Percentiles rank a stretch among this genome's conserved stretches.
Evolutionary conservation across 257 asterid genomes (phyloP).

Genomic region (Nicotiana sylvestris): DNA sequence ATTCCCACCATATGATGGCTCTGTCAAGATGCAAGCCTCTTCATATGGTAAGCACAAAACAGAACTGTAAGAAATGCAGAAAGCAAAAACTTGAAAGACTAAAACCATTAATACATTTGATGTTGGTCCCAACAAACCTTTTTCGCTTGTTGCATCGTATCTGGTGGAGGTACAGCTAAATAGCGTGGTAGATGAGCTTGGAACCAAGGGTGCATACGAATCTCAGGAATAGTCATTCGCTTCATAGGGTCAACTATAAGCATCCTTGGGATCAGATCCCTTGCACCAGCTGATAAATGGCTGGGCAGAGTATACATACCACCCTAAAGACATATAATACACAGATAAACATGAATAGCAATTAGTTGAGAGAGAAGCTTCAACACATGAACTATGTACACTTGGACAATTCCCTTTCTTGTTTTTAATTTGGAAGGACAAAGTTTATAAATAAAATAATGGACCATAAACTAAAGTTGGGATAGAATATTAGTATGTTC

Average conservation of each 20-base stretch:
- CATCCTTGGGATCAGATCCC: conserved; percentile 91
- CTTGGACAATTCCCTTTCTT: no score
- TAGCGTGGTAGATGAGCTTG: conserved; percentile 87
- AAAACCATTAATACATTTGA: not conserved
- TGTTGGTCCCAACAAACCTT: conserved; percentile 42
- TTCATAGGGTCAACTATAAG: conserved; percentile 95
- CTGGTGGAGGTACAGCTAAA: conserved; percentile 90
- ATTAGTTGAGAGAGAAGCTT: not conserved
- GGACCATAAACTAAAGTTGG: no score
- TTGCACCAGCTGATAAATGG: conserved; percentile 85
- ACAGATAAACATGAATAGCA: conserved; percentile 7
- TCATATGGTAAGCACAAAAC: not conserved
- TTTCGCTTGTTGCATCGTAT: conserved; percentile 80
- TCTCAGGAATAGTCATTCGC: conserved; percentile 86
- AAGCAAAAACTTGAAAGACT: not conserved
- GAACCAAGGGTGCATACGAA: conserved; percentile 88
- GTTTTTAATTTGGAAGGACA: no score
- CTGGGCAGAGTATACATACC: conserved; percentile 93
- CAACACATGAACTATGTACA: no score
- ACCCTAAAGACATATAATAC: conserved; percentile 45
- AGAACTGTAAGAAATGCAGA: not conserved
- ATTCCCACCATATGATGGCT: not conserved
- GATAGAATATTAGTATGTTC: no score
- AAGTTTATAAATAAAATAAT: no score
- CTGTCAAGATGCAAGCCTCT: not conserved